Evolutionary conservation across 2,329 filamentous ascomycete genomes (phyloP).

Genomic region (Beauveria sp.): DNA sequence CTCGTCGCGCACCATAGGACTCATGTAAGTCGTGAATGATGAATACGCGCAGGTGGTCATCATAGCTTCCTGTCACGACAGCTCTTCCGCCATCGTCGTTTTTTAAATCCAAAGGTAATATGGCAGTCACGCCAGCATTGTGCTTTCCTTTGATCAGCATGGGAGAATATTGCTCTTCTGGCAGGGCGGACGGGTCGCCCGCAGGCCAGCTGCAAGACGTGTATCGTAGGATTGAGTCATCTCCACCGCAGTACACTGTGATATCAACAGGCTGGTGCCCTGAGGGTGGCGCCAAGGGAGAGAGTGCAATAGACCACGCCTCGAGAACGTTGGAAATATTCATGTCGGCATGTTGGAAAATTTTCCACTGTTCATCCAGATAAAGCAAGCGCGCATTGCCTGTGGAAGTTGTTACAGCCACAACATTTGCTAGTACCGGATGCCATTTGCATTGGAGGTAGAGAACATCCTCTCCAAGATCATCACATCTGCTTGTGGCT

Average conservation of each 20-base stretch:
- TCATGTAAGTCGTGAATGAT: conserved; percentile 35
- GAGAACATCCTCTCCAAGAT: conserved; percentile 50
- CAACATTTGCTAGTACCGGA: conserved; percentile 41
- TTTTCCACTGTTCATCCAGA: conserved; percentile 34
- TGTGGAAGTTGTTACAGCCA: conserved; percentile 66
- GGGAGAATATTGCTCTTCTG: conserved; percentile 19
- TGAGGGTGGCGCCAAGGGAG: conserved; percentile 22
- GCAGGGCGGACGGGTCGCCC: conserved; percentile 9
- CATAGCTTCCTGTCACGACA: conserved; percentile 83
- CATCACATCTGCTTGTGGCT: conserved; percentile 36
- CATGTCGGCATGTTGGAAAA: conserved; percentile 27
- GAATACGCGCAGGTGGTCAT: conserved; percentile 70
- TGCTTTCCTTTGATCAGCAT: conserved; percentile 44
- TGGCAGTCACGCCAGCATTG: conserved; percentile 78
- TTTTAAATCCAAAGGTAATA: conserved; percentile 56
- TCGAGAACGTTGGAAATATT: conserved; percentile 51
- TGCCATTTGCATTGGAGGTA: conserved; percentile 72
- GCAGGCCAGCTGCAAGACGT: conserved; percentile 25
- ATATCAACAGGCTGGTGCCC: conserved; percentile 21
- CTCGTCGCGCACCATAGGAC: conserved; percentile 33
- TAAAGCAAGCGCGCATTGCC: conserved; percentile 53
- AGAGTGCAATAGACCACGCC: conserved; percentile 66
- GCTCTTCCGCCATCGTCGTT: conserved; percentile 41
- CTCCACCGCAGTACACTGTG: conserved; percentile 62
- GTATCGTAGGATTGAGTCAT: conserved; percentile 59